Evolutionary conservation across 768 basidiomycete species (phyloP), one percentile per base, ranked within the genome.

Genomic region (Sarcomyxa edulis): DNA sequence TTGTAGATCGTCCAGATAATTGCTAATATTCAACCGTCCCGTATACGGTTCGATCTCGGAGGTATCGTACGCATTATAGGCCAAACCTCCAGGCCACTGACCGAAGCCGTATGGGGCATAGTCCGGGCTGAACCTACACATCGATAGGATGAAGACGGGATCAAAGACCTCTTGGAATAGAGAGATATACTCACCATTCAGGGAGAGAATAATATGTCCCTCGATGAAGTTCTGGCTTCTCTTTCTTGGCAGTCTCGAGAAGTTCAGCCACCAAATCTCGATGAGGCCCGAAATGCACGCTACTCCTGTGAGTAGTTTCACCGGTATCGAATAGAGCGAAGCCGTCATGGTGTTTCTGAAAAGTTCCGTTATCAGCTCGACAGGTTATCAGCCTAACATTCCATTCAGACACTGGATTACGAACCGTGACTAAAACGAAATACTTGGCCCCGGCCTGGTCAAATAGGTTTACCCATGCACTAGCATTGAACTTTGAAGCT

Each of bases 271-370:
- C 44, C 24, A 78, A 64, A 49, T 80, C 72, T 6, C 72, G 66
- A 44, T 70, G 58, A 0, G 76, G 76, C 1, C 69, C 64, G 11
- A 77, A 61, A 32, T 69, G 45, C 6, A 72, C 62, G 16, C 69
- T 71, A 32, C 62, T 72, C 37, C 78, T 53, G 45, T 76, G 58
- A 0, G 72, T 73, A 4, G 75, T 73, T 36, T 74, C 62, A 34
- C 61, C 62, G 3, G 79, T 72, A 45, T 81, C 74, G 23, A 79
- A 81, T 2, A 79, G 48, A 1, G 61, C 61, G 41, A 70, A 78
- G 1, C 79, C 79, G 39, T 81, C 79, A 40, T 81, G 78, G 38
- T 81, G 78, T 68, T 76, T 80, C 68, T 74, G 47, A 12, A 5
- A 9, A 16, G n/a, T 5, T 32, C 4, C n/a, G n/a, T 3, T 12